Evolutionary conservation across 2,329 filamentous ascomycete species (phyloP).

Genomic region (Achaetomium macrosporum): DNA sequence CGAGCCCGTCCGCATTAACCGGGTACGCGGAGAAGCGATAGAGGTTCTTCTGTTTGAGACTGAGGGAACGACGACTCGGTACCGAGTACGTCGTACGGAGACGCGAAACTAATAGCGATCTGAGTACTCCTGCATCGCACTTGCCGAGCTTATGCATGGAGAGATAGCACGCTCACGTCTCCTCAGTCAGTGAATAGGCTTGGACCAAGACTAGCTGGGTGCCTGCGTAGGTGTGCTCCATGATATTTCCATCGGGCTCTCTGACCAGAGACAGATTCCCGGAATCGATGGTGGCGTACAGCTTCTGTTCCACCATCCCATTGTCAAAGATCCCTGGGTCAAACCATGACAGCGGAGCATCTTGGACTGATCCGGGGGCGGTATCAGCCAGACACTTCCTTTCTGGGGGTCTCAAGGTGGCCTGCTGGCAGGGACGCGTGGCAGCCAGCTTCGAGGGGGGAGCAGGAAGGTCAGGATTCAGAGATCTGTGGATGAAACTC

Average conservation of each 20-base stretch:
- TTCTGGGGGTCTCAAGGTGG: constrained; percentile 28
- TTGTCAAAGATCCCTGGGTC: constrained; percentile 32
- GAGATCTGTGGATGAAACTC: constrained; percentile 10
- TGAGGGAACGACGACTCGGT: constrained; percentile 31
- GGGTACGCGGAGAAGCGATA: constrained; percentile 29
- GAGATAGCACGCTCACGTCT: constrained; percentile 24
- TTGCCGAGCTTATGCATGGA: no score
- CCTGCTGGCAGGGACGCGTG: constrained; percentile 10
- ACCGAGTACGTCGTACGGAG: constrained; percentile 32
- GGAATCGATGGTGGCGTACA: constrained; percentile 26
- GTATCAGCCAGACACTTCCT: constrained; percentile 22
- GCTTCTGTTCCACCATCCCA: constrained; percentile 28
- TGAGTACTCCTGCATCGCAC: no score
- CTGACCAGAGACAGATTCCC: constrained; percentile 22
- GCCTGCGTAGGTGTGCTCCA: constrained; percentile 30
- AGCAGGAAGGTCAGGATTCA: constrained; percentile 18
- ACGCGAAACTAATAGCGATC: constrained; percentile 26
- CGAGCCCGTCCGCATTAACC: constrained; percentile 26
- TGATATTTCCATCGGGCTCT: constrained; percentile 28
- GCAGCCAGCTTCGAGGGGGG: constrained; percentile 16
- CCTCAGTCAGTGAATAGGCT: constrained; percentile 32
- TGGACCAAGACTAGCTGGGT: constrained; percentile 33
- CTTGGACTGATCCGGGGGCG: constrained; percentile 20
- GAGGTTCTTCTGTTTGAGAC: constrained; percentile 29
- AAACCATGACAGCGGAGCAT: constrained; percentile 29